phyloP scores from a whole-genome alignment of 208 protist species.

The Acanthamoeba rhysodes region DNA sequence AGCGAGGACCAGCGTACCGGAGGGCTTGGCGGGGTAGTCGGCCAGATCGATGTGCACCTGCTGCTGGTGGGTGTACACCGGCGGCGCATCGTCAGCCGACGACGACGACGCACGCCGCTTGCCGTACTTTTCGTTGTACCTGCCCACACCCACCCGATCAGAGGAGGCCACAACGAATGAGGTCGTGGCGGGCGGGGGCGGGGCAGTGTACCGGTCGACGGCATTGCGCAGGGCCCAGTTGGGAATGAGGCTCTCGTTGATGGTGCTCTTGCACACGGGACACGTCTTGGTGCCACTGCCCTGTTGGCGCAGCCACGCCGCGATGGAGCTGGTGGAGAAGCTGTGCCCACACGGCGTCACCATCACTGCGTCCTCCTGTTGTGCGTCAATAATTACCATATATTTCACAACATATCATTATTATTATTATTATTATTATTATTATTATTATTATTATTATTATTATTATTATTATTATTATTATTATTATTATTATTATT shows the following conservation, averaged over 20 bases:
- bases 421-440: too few relatives aligned
- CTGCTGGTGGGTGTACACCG: too few relatives aligned
- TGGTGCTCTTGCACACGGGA: conserved; percentile 25
- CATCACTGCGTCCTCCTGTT: neutral
- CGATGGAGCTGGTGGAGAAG: neutral
- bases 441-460: too few relatives aligned
- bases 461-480: too few relatives aligned
- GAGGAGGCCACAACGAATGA: too few relatives aligned
- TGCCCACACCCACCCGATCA: neutral
- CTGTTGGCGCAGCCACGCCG: neutral
- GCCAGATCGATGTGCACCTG: neutral
- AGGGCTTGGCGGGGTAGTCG: neutral
- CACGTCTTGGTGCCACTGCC: neutral
- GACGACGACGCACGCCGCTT: neutral
- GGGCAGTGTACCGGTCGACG: neutral
- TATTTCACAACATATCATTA: too few relatives aligned
- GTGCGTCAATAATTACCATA: neutral
- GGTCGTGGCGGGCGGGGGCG: neutral
- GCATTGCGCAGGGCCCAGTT: conserved; percentile 46
- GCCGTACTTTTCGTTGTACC: conserved; percentile 15
- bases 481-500: too few relatives aligned
- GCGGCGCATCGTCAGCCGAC: neutral
- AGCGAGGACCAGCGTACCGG: neutral
- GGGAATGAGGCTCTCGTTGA: neutral
- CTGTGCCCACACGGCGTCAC: neutral